These are phyloP conservation scores for Coemansia sp. DNA, from an alignment of 192 early-diverging fungal species.

Conservation along the genomic window DNA sequence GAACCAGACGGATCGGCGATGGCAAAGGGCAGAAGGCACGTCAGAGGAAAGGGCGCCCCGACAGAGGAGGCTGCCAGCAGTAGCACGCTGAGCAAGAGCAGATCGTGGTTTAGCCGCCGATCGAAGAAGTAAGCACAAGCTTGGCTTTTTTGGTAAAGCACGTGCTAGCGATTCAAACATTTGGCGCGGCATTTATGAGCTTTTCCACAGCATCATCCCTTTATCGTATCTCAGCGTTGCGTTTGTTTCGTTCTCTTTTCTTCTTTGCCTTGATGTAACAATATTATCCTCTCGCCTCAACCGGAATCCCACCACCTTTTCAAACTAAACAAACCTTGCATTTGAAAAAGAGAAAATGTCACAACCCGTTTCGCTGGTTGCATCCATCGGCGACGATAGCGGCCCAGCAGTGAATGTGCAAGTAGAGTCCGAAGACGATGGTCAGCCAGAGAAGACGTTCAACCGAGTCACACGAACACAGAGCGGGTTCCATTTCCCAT, in stretches of 20 bases:
- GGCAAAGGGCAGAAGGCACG: background rate
- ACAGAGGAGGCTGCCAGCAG: background rate
- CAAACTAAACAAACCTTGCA: no score
- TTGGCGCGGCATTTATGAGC: no score
- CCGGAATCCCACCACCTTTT: no score
- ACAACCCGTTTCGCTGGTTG: background rate
- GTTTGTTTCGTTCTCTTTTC: background rate
- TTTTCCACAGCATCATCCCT: no score
- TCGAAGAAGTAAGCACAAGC: constrained; percentile 20
- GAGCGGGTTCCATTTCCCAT: constrained; percentile 59
- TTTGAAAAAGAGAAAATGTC: no score
- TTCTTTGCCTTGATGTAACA: background rate
- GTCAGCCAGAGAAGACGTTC: background rate
- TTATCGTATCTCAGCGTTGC: no score
- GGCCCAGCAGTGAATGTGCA: constrained; percentile 19
- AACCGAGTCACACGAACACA: background rate
- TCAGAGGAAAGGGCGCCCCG: background rate
- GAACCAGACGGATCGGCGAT: background rate
- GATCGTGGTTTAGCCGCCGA: constrained; percentile 49
- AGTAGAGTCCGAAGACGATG: constrained; percentile 11
- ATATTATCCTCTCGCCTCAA: no score
- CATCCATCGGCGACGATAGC: background rate
- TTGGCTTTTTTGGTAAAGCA: background rate
- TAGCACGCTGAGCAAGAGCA: constrained; percentile 17
- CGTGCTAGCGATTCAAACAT: background rate